Evolutionary conservation across 331 rosid species (phyloP).

Genomic region (Quercus tomentella): DNA sequence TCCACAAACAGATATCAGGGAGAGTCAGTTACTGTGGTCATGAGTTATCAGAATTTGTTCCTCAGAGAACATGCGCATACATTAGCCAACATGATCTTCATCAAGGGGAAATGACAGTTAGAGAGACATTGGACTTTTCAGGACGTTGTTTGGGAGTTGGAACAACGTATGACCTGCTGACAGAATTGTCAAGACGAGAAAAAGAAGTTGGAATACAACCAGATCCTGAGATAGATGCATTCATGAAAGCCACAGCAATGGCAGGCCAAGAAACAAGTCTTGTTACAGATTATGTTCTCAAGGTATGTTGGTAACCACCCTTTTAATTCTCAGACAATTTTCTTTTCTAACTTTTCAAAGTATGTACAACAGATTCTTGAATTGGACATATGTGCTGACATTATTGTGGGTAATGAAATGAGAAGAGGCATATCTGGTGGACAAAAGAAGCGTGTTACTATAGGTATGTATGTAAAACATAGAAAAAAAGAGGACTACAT

Average conservation of each 20-base stretch:
- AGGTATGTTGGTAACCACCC: slow-evolving; percentile 31
- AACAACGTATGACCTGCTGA: slow-evolving; percentile 42
- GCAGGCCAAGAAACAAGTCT: slow-evolving; percentile 55
- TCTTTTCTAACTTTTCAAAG: slow-evolving; percentile 14
- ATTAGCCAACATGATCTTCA: slow-evolving; percentile 63
- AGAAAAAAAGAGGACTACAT: background rate
- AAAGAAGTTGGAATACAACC: slow-evolving; percentile 46
- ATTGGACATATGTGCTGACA: slow-evolving; percentile 51
- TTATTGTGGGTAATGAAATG: slow-evolving; percentile 64
- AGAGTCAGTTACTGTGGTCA: slow-evolving; percentile 57
- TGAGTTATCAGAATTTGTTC: slow-evolving; percentile 54
- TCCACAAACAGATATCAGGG: slow-evolving; percentile 39
- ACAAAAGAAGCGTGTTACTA: slow-evolving; percentile 49
- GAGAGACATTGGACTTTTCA: slow-evolving; percentile 55
- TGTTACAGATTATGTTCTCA: slow-evolving; percentile 54
- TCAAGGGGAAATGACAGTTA: slow-evolving; percentile 63
- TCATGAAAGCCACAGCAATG: slow-evolving; percentile 63
- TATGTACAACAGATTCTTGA: slow-evolving; percentile 48
- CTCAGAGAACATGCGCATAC: slow-evolving; percentile 64
- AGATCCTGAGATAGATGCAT: slow-evolving; percentile 61
- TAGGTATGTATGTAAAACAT: slow-evolving; percentile 42
- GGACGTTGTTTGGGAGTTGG: slow-evolving; percentile 62
- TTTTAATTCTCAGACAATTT: slow-evolving; percentile 8
- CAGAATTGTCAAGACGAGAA: slow-evolving; percentile 48
- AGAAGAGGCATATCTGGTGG: slow-evolving; percentile 73